These are phyloP conservation scores for Malus hybrid DNA, from an alignment of 331 rosid species.

Conservation along the genomic window DNA sequence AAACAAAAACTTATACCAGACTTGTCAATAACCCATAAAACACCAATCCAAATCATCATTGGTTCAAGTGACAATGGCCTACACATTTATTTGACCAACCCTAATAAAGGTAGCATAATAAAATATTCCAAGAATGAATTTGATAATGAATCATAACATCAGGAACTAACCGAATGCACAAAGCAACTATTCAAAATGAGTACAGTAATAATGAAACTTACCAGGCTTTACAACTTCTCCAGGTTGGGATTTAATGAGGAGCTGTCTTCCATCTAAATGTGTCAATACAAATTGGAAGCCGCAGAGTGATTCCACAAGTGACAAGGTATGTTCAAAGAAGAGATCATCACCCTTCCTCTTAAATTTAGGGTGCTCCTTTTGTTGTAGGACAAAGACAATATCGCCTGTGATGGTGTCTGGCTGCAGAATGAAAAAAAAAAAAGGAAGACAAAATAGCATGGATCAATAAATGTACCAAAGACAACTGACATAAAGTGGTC, in stretches of 20 bases:
- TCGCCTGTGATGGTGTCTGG: constrained; percentile 83
- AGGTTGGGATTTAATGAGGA: constrained; percentile 80
- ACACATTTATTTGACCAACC: neutral
- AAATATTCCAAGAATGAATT: neutral
- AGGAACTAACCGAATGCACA: neutral
- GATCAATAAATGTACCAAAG: neutral
- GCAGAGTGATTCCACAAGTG: constrained; percentile 67
- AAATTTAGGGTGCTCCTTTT: constrained; percentile 79
- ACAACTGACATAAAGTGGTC: neutral
- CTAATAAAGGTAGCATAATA: neutral
- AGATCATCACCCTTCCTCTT: constrained; percentile 70
- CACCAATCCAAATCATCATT: neutral
- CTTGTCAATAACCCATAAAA: neutral
- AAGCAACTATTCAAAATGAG: neutral
- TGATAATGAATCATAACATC: neutral
- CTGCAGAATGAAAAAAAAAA: constrained; percentile 30
- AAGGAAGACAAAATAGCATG: neutral
- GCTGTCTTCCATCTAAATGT: constrained; percentile 74
- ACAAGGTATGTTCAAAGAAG: constrained; percentile 57
- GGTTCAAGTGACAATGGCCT: neutral
- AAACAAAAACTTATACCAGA: neutral
- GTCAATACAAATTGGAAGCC: constrained; percentile 70
- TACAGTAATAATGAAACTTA: constrained; percentile 5
- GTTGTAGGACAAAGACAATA: constrained; percentile 73
- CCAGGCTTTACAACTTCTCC: constrained; percentile 86